phyloP scores from a whole-genome alignment of 2,329 filamentous ascomycete genomes.

The Colletotrichum orbiculare region DNA sequence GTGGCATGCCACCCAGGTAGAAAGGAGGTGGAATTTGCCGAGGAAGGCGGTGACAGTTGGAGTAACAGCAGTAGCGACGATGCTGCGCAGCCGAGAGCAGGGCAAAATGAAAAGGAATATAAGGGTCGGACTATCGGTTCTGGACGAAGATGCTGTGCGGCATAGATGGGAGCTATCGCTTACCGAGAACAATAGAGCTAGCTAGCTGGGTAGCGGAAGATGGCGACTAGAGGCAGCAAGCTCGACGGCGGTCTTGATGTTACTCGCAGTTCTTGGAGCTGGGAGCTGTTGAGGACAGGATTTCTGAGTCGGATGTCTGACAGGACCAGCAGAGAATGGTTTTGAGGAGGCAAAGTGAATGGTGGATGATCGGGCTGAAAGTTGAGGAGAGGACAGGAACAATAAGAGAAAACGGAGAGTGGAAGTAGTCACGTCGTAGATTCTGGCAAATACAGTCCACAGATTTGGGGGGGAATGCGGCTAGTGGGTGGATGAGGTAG shows the following conservation, averaged over 20 bases:
- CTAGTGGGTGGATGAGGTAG: slow-evolving; percentile 20
- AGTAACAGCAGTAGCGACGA: too few species aligned
- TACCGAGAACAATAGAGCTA: slow-evolving; percentile 22
- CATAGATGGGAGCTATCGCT: slow-evolving; percentile 22
- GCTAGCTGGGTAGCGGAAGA: slow-evolving; percentile 22
- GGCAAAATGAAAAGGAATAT: neutral
- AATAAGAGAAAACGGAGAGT: slow-evolving; percentile 13
- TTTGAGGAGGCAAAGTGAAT: slow-evolving; percentile 3
- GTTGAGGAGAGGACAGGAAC: slow-evolving; percentile 18
- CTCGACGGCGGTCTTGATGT: slow-evolving; percentile 18
- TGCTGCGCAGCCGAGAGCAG: too few species aligned
- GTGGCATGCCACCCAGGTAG: too few species aligned
- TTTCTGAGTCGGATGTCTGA: neutral
- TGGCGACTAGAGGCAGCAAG: slow-evolving; percentile 18
- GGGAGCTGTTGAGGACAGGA: slow-evolving; percentile 1
- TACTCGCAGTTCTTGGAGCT: slow-evolving; percentile 3
- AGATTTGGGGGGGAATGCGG: slow-evolving; percentile 11
- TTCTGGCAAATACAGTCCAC: slow-evolving; percentile 6
- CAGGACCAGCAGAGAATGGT: neutral
- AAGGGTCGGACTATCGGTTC: neutral
- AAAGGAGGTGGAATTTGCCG: too few species aligned
- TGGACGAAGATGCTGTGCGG: neutral
- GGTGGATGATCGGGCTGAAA: neutral
- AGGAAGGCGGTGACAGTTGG: too few species aligned
- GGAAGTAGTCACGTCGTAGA: slow-evolving; percentile 28